Conservation (phyloP, 2,329 filamentous ascomycete genomes). For the Sarocladiaceae sp. region DNA sequence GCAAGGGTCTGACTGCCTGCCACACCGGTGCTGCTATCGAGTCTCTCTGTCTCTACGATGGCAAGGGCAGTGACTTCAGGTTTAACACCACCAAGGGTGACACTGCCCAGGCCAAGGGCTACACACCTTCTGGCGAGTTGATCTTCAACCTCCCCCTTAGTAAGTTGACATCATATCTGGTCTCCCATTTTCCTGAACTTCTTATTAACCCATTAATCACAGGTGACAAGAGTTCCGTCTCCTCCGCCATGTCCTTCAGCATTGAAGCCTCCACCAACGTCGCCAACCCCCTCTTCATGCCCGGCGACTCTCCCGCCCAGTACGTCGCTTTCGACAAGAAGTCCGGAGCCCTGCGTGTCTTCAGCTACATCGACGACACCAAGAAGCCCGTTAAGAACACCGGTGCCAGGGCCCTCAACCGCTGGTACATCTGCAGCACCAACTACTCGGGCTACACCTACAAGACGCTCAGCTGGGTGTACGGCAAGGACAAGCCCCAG, state of each 20-base stretch:
- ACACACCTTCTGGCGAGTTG: slow-evolving; percentile 11
- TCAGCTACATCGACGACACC: slow-evolving; percentile 17
- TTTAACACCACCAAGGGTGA: slow-evolving; percentile 16
- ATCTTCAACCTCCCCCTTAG: slow-evolving; percentile 13
- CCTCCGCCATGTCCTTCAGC: slow-evolving; percentile 15
- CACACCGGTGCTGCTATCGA: slow-evolving; percentile 18
- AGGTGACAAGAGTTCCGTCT: neutral
- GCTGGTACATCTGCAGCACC: slow-evolving; percentile 18
- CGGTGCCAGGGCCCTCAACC: slow-evolving; percentile 11
- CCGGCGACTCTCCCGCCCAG: slow-evolving; percentile 17
- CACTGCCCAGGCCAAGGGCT: slow-evolving; percentile 11
- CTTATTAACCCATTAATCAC: too few relatives aligned
- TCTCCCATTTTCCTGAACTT: too few relatives aligned
- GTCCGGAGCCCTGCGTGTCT: slow-evolving; percentile 11
- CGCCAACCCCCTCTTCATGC: slow-evolving; percentile 15
- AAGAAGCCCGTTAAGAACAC: neutral
- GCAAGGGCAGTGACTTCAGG: slow-evolving; percentile 9
- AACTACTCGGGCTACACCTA: slow-evolving; percentile 16
- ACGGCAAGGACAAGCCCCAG: slow-evolving; percentile 16
- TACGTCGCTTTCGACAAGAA: slow-evolving; percentile 19
- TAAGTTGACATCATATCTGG: neutral
- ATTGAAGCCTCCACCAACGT: slow-evolving; percentile 19
- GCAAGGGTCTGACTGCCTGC: slow-evolving; percentile 14
- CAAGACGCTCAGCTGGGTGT: slow-evolving; percentile 15
- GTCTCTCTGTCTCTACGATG: slow-evolving; percentile 14